These are phyloP conservation scores for Colletotrichum simmondsii DNA, from an alignment of 2,329 filamentous ascomycete species.

Conservation along the genomic window DNA sequence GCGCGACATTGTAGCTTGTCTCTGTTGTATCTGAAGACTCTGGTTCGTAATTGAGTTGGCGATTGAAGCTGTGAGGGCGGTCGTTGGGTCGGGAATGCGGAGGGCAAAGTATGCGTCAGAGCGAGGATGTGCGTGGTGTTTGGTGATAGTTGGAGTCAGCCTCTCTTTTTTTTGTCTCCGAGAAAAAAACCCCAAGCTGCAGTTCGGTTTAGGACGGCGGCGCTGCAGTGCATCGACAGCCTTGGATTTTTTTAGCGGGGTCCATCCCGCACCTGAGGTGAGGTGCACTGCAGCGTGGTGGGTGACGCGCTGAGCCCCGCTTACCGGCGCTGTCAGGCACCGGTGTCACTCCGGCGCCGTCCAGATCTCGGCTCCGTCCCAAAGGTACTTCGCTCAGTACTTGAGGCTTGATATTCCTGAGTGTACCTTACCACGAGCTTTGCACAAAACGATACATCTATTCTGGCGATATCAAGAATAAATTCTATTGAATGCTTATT, in stretches of 20 bases:
- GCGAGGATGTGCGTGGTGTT: neutral
- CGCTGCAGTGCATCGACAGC: neutral
- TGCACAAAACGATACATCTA: too few relatives aligned
- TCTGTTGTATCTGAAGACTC: neutral
- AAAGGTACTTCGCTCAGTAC: neutral
- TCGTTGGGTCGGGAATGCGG: too few relatives aligned
- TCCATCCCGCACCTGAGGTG: neutral
- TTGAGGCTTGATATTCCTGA: too few relatives aligned
- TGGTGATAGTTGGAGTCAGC: neutral
- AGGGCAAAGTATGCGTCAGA: neutral
- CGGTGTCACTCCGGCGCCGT: too few relatives aligned
- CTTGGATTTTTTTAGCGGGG: constrained; percentile 16
- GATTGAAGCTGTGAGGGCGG: neutral
- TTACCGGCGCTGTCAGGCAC: constrained; percentile 4
- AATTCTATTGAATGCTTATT: too few relatives aligned
- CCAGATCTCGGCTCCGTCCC: neutral
- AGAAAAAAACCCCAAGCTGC: neutral
- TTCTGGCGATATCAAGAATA: too few relatives aligned
- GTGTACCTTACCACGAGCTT: too few relatives aligned
- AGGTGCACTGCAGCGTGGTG: neutral
- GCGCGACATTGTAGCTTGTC: constrained; percentile 57
- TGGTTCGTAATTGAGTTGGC: neutral
- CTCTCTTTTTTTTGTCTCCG: neutral
- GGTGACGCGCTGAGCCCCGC: constrained; percentile 1
- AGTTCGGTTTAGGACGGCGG: neutral